Evolutionary conservation across 2,329 filamentous ascomycete species (phyloP), one percentile per base, ranked within the genome.

Genomic region (Penicillium sp.): DNA sequence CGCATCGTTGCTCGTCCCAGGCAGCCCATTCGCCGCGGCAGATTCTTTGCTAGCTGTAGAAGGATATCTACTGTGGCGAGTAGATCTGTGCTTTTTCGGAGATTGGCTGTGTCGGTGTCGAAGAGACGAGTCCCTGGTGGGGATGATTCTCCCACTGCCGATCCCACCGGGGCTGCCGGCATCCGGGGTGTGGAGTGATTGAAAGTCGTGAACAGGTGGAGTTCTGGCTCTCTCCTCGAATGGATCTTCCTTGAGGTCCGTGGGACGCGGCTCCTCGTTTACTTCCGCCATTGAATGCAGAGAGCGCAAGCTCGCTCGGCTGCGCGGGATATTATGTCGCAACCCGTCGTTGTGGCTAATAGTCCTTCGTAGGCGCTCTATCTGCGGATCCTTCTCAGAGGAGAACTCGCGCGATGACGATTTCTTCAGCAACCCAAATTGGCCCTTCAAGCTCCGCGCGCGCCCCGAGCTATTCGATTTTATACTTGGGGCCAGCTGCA

Each of bases 71-170:
- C 69, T 76, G 46, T 78, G 75, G 31, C 75, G 74, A 54, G 70
- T 84, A 22, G 83, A 77, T 50, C 80, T 78, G 1, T 81, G 79
- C 52, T 84, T 79, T 70, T 81, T 77, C 42, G 77, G 79, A 18
- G 82, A 79, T 63, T 83, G 70, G 51, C 69, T 75, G 62, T 77
- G 60, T 31, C 60, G 55, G 43, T 64, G 88, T 47, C 83, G 77
- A 34, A 90, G 74, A 36, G 87, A 91, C 1, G 87, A 91, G 52
- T 89, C 87, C 52, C 87, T 82, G 7, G 79, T 71, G 0, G 89
- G 88, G 50, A 91, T 89, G 7, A 80, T 72, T 46, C 82, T 77
- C 2, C 81, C 79, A 50, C 75, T 81, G 24, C 75, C 67, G 61
- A 77, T 71, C 7, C 69, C 68, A 24, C 72, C 69, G 18, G 71